A percentile compares a stretch with the other conserved stretches of the same genome.
Evolutionary conservation across 1,139 yeast species (phyloP).

Genomic region (Sporopachydermia cereana): DNA sequence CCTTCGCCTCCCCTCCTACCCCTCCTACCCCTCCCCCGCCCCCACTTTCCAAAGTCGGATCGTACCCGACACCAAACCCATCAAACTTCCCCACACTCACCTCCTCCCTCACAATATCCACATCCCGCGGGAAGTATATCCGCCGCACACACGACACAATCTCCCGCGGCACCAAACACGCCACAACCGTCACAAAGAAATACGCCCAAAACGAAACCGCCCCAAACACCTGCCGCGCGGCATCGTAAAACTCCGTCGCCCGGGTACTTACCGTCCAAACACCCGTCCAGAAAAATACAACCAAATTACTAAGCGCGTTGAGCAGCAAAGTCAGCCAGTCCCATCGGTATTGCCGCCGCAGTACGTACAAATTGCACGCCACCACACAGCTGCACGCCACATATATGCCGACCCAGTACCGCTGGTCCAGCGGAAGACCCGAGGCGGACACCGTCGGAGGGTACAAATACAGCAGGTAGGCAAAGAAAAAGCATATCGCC

Average conservation of each 20-base stretch:
- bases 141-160: constrained; percentile 35
- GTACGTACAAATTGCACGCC: constrained; percentile 41
- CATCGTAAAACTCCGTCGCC: constrained; percentile 38
- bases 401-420: constrained; percentile 47
- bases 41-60: constrained; percentile 37
- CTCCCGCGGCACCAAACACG: constrained; percentile 43
- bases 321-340: constrained; percentile 45
- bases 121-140: constrained; percentile 39
- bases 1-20: constrained; percentile 25
- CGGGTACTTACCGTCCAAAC: constrained; percentile 40
- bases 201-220: constrained; percentile 42
- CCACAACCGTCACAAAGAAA: constrained; percentile 35
- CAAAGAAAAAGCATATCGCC: constrained; percentile 42
- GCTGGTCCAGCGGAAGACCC: constrained; percentile 42
- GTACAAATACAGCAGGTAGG: constrained; percentile 36
- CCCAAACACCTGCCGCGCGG: constrained; percentile 45
- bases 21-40: background rate
- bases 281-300: constrained; percentile 53
- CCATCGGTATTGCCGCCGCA: constrained; percentile 49
- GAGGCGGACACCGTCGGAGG: constrained; percentile 34
- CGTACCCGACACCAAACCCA: constrained; percentile 42
- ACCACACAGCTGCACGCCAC: constrained; percentile 38
- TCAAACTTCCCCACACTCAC: constrained; percentile 35
- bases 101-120: constrained; percentile 43
- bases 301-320: constrained; percentile 35